Evolutionary conservation across 2,329 filamentous ascomycete species (phyloP), one percentile per base, ranked within the genome.

Genomic region (Hyphodiscus sp.): DNA sequence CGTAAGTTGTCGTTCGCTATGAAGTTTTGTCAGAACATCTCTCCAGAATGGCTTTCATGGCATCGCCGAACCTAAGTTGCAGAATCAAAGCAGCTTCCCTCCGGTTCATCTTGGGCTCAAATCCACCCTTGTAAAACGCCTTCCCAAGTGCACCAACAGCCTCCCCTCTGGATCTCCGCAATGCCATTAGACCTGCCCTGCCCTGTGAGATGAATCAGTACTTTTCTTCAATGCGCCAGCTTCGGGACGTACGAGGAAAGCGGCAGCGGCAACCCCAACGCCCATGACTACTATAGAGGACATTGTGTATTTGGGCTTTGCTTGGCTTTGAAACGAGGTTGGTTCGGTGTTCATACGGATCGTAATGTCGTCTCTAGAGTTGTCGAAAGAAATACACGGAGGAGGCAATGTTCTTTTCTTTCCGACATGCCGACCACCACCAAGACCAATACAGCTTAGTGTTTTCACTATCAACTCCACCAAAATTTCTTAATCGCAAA

Each of bases 61-160:
- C 42, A 43, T 18, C 23, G 26, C 62, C 74, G 47, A 82, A 96
- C 92, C 85, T 89, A 57, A 97, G 84, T 61, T 94, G 88, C 47
- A 99, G 76, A 57, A 99, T 96, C 63, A 99, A 74, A 4, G 91
- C 80, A 20, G 94, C 94, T 74, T 99, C 94, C 70, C 87, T 85
- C 70, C 87, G 83, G 70, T 84, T 96, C 92, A 99, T 99, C 73
- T 87, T 88, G 56, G 84, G 78, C 75, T 99, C 94, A 69, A 99
- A 99, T n/a, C 94, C 94, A 63, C 94, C 94, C 74, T 97, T 99
- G 80, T 96, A 97, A 69, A 91, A 99, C 43, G 91, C 85, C 71
- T 91, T 91, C 65, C 94, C 94, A 63, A 96, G 76, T 38, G 87
- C 85, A 61, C 87, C 54, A 18, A 19, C 47, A 6, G 49, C 55